Base-by-base conservation (phyloP, 495 filamentous ascomycete genomes). In the Tuber brumale region DNA sequence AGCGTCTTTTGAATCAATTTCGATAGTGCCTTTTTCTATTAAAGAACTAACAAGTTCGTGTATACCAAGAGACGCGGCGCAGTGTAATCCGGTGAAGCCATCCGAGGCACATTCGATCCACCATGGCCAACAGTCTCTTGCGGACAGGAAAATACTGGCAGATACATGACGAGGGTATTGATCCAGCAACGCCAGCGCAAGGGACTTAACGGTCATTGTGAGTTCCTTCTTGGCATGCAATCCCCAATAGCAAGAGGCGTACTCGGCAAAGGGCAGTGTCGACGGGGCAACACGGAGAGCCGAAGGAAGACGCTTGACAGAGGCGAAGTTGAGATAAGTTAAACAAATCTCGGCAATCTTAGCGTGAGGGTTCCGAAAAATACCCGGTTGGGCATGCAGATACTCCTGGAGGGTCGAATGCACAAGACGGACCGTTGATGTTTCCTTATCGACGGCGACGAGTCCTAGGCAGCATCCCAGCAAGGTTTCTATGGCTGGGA, bases 391-490 rank as follows among this genome's bases (percentile, higher is more conserved):
- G 12, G 57, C 27, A 35, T 27, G 27, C 14, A 76, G 18, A 48
- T 76, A 74, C 42, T 76, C 75, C 16, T 18, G 41, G 31, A 74
- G 16, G 0, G 71, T 74, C 10, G 70, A 42, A n/a, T 75, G 74
- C 6, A 48, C 74, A 31, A 71, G 69, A 27, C 16, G 71, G 10
- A 76, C n/a, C 35, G 51, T 72, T 19, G 37, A 44, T 10, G 39
- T 44, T 12, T 41, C 42, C 16, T 74, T 72, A n/a, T 76, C 51
- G 18, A 76, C 43, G 21, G 42, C 72, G 12, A 70, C 70, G 4
- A 74, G 42, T 3, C 71, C 75, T 21, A n/a, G 18, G 12, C 72
- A 74, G 23, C 31, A 31, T 27, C 70, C 61, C 42, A 76, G 42
- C 12, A 76, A 5, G 10, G 45, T 21, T 27, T 66, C 27, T 51